Percentiles rank a stretch among this genome's conserved stretches.
phyloP scores from a whole-genome alignment of 306 rosid species.

The Castanea mollissima region DNA sequence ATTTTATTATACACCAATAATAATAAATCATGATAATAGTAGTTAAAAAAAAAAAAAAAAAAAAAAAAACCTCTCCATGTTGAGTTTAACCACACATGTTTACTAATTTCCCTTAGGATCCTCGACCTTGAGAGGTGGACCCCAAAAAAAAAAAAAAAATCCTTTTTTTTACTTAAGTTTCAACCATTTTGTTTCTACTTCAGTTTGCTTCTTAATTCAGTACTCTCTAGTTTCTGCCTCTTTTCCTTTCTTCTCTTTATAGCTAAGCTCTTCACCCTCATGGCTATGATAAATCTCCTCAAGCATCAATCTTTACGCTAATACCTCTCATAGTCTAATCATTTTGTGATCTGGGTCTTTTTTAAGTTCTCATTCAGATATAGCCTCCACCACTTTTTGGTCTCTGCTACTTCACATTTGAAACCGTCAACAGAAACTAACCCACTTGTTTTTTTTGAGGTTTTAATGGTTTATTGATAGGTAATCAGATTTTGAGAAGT shows the following conservation, averaged over 20 bases:
- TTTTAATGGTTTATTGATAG: conserved; percentile 23
- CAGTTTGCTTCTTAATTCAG: conserved; percentile 27
- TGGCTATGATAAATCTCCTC: conserved; percentile 24
- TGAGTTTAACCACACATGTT: too few relatives aligned
- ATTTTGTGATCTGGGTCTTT: conserved; percentile 43
- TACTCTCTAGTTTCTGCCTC: conserved; percentile 7
- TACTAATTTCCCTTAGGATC: too few relatives aligned
- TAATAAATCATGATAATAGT: too few relatives aligned
- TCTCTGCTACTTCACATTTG: conserved; percentile 27
- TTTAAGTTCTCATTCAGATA: conserved; percentile 30
- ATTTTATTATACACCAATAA: too few relatives aligned
- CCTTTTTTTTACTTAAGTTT: not conserved
- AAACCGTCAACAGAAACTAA: conserved; percentile 18
- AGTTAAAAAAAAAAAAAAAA: too few relatives aligned
- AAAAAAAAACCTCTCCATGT: too few relatives aligned
- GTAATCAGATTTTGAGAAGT: conserved; percentile 30
- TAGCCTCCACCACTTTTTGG: conserved; percentile 10
- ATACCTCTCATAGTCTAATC: conserved; percentile 19
- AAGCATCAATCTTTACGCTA: conserved; percentile 31
- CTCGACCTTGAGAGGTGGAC: too few relatives aligned
- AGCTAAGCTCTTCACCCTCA: conserved; percentile 38
- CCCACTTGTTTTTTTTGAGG: conserved; percentile 27
- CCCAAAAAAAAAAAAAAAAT: too few relatives aligned
- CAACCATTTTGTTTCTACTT: conserved; percentile 17
- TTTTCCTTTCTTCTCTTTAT: conserved; percentile 11